Conservation (phyloP, 2,329 filamentous ascomycete species). For the Davidsoniella neocaledoniae region DNA sequence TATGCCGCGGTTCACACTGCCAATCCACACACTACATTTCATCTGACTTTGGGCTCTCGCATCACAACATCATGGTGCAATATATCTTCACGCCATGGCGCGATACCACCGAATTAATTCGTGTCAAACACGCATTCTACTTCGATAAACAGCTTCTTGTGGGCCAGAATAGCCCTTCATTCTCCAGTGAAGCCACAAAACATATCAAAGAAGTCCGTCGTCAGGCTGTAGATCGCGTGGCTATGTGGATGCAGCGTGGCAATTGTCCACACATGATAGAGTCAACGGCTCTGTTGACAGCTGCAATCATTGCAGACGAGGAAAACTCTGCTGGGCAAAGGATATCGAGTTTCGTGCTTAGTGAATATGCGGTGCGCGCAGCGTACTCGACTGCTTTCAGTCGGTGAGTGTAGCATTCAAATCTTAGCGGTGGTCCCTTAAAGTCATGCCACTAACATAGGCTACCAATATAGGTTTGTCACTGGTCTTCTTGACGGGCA, state of each 20-base stretch:
- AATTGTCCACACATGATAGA: constrained; percentile 66
- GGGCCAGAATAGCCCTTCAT: background rate
- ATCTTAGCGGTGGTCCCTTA: too few relatives aligned
- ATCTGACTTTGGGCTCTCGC: background rate
- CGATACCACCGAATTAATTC: constrained; percentile 44
- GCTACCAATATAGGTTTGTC: constrained; percentile 42
- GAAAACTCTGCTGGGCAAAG: constrained; percentile 18
- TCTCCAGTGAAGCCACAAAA: too few relatives aligned
- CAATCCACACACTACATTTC: background rate
- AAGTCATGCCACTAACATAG: background rate
- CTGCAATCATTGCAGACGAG: constrained; percentile 50
- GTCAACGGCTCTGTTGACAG: constrained; percentile 56
- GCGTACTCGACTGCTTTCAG: constrained; percentile 61
- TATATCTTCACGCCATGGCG: constrained; percentile 64
- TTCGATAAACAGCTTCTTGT: background rate
- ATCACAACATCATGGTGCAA: constrained; percentile 36
- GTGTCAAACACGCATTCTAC: constrained; percentile 50
- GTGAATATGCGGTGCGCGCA: constrained; percentile 45
- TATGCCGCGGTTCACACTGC: too few relatives aligned
- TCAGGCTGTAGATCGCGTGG: constrained; percentile 38
- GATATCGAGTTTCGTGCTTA: constrained; percentile 20
- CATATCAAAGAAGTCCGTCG: constrained; percentile 14
- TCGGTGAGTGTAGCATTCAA: constrained; percentile 32
- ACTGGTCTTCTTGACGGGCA: constrained; percentile 64
- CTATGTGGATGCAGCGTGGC: constrained; percentile 55